Evolutionary conservation across 257 asterid species (phyloP), one percentile per base, ranked within the genome.

Genomic region (Galeopsis tetrahit): DNA sequence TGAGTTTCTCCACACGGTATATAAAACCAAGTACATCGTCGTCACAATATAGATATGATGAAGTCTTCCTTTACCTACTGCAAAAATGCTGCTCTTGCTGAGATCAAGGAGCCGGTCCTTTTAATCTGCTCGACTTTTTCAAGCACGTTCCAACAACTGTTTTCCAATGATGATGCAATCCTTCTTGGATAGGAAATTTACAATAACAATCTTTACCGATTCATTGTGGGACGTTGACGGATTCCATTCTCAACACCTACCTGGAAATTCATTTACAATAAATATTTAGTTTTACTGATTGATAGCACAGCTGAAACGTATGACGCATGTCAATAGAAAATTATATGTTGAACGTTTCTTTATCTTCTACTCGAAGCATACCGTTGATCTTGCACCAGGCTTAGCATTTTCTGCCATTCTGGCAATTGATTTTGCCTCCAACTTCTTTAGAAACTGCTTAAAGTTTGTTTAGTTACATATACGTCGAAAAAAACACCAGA

Each of bases 351-450:
- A 10, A 62, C 13, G 4, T 66, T 56, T 66, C 38, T 53, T 38
- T 44, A 70, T 75, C 65, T 74, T 81, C 63, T 65, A 52, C 42
- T 17, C 55, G 70, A 55, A 44, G 36, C 55, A n/a, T 80, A 82
- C 96, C 93, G 80, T 88, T 51, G 87, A 62, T 76, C 81, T 86
- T 69, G 87, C 79, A 78, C 51, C 58, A 49, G 33, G 75, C 57
- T 64, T 83, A 63, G 85, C 81, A 72, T 80, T 82, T 79, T 72
- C 96, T 9, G 82, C 83, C 71, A 71, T 85, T 86, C 90, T 77
- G 35, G 86, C 77, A 63, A 84, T 76, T 69, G 96, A 83, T 76
- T 85, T 85, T 57, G 83, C 88, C 75, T 82, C 95, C 78, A 85
- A 73, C 69, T 82, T 87, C 83, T 81, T 82, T 11, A 75, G 17